Conservation (phyloP, 2,329 filamentous ascomycete species). For the Hypoxylon sp. region DNA sequence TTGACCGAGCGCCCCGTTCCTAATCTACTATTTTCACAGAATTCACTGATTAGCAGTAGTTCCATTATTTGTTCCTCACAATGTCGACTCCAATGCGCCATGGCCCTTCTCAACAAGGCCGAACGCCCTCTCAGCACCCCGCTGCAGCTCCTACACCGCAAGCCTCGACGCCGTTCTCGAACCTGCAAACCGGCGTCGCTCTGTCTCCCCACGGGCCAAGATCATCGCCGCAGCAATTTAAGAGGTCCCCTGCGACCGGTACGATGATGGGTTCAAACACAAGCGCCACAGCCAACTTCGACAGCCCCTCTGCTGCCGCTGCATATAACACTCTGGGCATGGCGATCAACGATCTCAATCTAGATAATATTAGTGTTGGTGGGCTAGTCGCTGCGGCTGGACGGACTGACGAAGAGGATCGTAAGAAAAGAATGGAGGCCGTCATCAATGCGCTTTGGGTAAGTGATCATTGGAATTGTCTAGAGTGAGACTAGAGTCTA, state of each 20-base stretch:
- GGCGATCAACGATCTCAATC: constrained; percentile 66
- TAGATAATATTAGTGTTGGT: constrained; percentile 66
- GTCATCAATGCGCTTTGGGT: constrained; percentile 68
- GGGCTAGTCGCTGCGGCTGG: constrained; percentile 60
- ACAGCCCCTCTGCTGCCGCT: constrained; percentile 74
- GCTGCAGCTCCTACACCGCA: constrained; percentile 72
- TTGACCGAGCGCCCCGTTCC: neutral
- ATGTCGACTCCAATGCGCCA: constrained; percentile 57
- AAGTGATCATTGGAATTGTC: constrained; percentile 53
- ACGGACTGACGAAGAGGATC: constrained; percentile 68
- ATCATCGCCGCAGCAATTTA: constrained; percentile 75
- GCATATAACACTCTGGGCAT: constrained; percentile 69
- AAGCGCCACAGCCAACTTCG: constrained; percentile 69
- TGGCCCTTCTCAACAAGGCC: constrained; percentile 65
- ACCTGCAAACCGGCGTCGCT: constrained; percentile 67
- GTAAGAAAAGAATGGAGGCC: constrained; percentile 66
- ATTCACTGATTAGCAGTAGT: neutral
- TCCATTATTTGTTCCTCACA: constrained; percentile 9
- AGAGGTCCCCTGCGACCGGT: constrained; percentile 71
- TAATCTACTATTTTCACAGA: neutral
- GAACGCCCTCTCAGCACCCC: constrained; percentile 64
- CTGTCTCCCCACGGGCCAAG: constrained; percentile 71
- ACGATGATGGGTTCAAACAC: constrained; percentile 64
- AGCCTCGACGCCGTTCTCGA: constrained; percentile 76
- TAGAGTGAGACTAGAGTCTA: constrained; percentile 47